Evolutionary conservation across 202 grass and related monocot species (phyloP).

Genomic region (Setaria italica): DNA sequence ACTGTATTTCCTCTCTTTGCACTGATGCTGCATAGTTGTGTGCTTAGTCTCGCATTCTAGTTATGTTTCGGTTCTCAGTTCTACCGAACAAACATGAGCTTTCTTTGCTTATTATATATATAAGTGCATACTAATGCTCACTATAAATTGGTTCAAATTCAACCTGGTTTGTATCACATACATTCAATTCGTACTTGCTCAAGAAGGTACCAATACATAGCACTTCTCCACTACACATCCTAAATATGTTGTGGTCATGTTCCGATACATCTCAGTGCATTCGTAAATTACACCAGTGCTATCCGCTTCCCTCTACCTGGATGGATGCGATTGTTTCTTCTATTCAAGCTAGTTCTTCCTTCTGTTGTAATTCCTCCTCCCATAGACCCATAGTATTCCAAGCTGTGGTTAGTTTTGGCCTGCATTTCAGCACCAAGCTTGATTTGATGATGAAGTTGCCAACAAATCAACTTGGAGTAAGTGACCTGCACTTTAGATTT

Average conservation of each 20-base stretch:
- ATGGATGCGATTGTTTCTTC: not conserved
- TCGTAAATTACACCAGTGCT: too few species aligned
- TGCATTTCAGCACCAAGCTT: slow-evolving; percentile 15
- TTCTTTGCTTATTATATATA: not conserved
- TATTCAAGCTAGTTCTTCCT: not conserved
- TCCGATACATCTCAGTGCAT: not conserved
- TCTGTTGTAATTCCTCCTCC: not conserved
- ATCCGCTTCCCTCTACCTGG: not conserved
- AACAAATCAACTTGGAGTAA: slow-evolving; percentile 15
- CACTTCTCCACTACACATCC: too few species aligned
- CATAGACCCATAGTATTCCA: not conserved
- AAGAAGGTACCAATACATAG: not conserved
- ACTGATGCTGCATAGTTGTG: not conserved
- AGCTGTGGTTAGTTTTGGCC: slow-evolving; percentile 19
- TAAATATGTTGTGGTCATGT: not conserved
- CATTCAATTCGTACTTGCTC: not conserved
- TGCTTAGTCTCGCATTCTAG: not conserved
- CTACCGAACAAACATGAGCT: not conserved
- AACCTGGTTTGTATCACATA: not conserved
- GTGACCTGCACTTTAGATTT: slow-evolving; percentile 1
- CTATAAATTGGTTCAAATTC: not conserved
- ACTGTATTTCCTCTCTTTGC: not conserved
- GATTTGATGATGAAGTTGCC: slow-evolving; percentile 27
- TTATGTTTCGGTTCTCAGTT: slow-evolving; percentile 18
- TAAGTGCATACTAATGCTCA: not conserved